Base-by-base conservation (phyloP, 2,329 filamentous ascomycete genomes). In the Immersiporthe knoxdaviesiana region DNA sequence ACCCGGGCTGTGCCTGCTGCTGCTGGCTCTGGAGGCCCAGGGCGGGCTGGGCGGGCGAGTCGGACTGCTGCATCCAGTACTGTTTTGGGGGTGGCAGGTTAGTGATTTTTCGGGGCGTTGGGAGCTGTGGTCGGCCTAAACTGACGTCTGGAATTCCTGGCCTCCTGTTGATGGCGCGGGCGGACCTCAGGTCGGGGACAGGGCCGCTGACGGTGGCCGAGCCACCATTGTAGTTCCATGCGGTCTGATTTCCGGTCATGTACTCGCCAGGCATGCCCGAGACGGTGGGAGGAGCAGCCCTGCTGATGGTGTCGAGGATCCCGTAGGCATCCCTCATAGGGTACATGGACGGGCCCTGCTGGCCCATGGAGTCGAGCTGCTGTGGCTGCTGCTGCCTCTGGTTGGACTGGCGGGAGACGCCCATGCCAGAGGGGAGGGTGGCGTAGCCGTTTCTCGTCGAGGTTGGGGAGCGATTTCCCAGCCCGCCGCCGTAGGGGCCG, bases 111-210 rank as follows among this genome's bases (percentile, higher is more conserved):
- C 63, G 56, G 52, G 70, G 44, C 35, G 24, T 27, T 35, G 60
- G 63, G 59, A 52, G 47, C 61, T 66, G 72, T 76, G 68, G 74
- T 73, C 72, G 65, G 35, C 65, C 68, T 59, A 56, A 66, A 87
- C 91, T 82, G 66, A 72, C 70, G 63, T 72, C 70, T 72, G 69
- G 67, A 44, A 71, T 62, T 41, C 50, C 70, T 58, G 27, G 62
- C 68, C 69, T 85, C 96, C 94, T 73, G 91, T 84, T 74, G 93
- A 93, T 65, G 97, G 82, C 64, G 72, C 86, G 83, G 21, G 65
- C 39, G 78, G 89, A 78, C 75, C 90, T 82, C 77, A 86, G 80
- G 68, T 89, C 88, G 69, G 89, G 90, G 74, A 94, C 85, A 72
- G 88, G 90, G 67, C 89, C 88, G 75, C 86, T 84, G 58, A 77